Percentiles rank a stretch among this genome's conserved stretches.
Conservation (phyloP, 225 moss, liverwort and hornwort genomes). For the Neckera pumila region DNA sequence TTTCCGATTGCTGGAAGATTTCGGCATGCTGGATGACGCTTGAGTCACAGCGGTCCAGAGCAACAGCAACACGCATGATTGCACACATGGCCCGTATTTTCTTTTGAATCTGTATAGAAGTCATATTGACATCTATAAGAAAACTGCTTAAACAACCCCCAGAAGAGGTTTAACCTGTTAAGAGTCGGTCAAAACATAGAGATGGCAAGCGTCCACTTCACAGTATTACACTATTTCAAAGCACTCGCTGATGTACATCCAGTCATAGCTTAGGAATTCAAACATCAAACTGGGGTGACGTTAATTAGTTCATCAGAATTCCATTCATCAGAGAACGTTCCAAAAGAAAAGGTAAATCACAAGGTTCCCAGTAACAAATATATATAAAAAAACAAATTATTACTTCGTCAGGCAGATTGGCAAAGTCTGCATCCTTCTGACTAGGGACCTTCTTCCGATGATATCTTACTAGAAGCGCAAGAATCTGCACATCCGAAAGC, state of each 20-base stretch:
- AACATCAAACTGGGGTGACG: neutral
- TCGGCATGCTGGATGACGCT: conserved; percentile 35
- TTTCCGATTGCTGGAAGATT: conserved; percentile 30
- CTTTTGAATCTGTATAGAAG: conserved; percentile 31
- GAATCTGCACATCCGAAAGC: conserved; percentile 19
- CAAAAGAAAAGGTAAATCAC: neutral
- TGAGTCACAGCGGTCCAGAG: conserved; percentile 49
- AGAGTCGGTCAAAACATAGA: neutral
- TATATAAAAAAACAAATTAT: neutral
- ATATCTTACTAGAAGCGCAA: conserved; percentile 50
- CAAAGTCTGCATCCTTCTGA: conserved; percentile 52
- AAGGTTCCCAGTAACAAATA: neutral
- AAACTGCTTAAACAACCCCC: neutral
- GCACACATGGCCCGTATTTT: conserved; percentile 56
- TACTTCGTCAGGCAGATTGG: conserved; percentile 44
- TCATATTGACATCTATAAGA: neutral
- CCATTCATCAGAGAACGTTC: neutral
- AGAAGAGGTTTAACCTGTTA: neutral
- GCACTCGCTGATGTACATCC: neutral
- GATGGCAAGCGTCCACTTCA: neutral
- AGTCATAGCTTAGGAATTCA: neutral
- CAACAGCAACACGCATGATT: conserved; percentile 57
- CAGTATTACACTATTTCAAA: neutral
- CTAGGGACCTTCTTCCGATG: conserved; percentile 55
- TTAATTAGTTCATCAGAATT: neutral